phyloP scores from a whole-genome alignment of 352 stramenopile genomes.

The Globisporangium cylindrosporum region DNA sequence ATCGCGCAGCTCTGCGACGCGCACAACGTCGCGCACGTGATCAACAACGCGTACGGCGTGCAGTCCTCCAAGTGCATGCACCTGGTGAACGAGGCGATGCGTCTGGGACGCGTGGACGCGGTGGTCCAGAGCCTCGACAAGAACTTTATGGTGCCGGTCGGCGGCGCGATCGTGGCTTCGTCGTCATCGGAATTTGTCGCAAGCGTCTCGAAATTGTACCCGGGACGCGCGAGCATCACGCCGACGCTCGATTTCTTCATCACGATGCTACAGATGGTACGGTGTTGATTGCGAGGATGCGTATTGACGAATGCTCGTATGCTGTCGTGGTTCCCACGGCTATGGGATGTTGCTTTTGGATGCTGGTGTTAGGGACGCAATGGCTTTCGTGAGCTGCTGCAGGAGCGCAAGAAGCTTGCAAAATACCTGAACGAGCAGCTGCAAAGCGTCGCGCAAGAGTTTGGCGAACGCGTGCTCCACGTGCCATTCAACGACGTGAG shows the following conservation, averaged over 20 bases:
- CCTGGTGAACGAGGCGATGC: conserved; percentile 88
- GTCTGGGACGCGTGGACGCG: conserved; percentile 92
- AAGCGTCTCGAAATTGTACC: conserved; percentile 92
- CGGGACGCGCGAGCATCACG: conserved; percentile 92
- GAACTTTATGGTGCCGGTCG: conserved; percentile 98
- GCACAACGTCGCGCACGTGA: conserved; percentile 90
- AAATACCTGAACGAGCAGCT: conserved; percentile 78
- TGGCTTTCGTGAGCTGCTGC: conserved; percentile 88
- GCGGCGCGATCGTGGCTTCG: conserved; percentile 85
- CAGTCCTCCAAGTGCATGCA: conserved; percentile 94
- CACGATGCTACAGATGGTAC: conserved; percentile 97
- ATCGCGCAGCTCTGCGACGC: conserved; percentile 90
- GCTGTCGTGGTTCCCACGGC: background rate
- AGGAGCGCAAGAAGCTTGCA: conserved; percentile 79
- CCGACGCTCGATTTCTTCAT: conserved; percentile 98
- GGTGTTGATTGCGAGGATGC: conserved; percentile 11
- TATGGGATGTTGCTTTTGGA: background rate
- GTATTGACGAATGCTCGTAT: background rate
- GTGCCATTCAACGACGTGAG: conserved; percentile 89
- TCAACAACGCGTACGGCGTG: conserved; percentile 99
- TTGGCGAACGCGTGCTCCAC: conserved; percentile 90
- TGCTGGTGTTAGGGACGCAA: conserved; percentile 37
- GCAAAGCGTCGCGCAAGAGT: conserved; percentile 62
- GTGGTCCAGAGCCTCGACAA: conserved; percentile 99
- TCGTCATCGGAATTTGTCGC: conserved; percentile 73